Base-by-base conservation (phyloP, 805 yeast species). In the Millerago galiae region DNA sequence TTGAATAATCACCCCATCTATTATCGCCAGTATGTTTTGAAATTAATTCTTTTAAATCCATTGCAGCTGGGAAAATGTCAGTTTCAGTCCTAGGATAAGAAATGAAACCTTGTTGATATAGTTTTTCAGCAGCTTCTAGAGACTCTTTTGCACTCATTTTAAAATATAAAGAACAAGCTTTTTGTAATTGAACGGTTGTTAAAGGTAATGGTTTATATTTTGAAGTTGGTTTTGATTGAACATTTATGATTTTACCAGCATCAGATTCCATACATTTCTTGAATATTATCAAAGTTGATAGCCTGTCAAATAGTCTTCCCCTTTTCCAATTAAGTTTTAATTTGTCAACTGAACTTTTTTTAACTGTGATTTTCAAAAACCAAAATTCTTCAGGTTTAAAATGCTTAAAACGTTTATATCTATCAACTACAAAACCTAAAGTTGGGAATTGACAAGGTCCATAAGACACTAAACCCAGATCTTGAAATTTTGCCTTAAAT, bases 11-110 rank as follows among this genome's bases (percentile, higher is more conserved):
- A 0, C 95, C 95, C 96, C 96, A 91, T 3, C 60, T 60, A 3
- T 63, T 45, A 39, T 76, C 74, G 12, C 62, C 65, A 0, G 62
- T 56, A 50, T 89, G 97, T 21, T 77, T 75, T n/a, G 63, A 65
- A 2, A 93, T 71, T 2, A 88, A 60, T 1, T 65, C 63, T 42
- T 66, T 66, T 38, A 93, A 67, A 55, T 93, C 87, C 84, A 90
- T 87, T 2, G 72, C 69, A 0, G 66, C 61, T 2, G 95, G 96
- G 54, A 85, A 95, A 18, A 65, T 74, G 59, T 93, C 97, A 0
- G 99, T 93, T 58, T 93, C 99, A 0, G 99, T 93, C 69, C 99
- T 83, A 3, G 99, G 99, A 59, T 93, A 93, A 0, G 97, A 89
- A 2, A 93, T 69, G 55, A 78, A 87, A 0, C 99, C 99, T 37